These are phyloP conservation scores for Maudiozyma serrabonitensis DNA, from an alignment of 805 yeast species.

Conservation along the genomic window DNA sequence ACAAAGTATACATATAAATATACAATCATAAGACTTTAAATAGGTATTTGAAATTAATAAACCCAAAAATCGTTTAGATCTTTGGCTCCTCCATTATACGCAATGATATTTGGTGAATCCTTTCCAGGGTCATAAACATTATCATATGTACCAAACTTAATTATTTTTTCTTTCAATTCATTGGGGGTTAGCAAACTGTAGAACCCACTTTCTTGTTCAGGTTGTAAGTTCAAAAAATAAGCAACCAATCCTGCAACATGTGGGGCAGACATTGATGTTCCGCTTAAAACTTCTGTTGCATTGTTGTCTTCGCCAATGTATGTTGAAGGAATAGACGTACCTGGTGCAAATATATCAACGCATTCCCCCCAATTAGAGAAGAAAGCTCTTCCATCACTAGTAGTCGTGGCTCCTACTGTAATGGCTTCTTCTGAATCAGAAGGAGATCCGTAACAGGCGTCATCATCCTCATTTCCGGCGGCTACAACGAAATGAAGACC, in stretches of 20 bases:
- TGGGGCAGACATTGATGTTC: conserved; percentile 99
- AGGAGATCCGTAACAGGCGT: conserved; percentile 87
- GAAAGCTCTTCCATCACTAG: conserved; percentile 81
- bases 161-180: conserved; percentile 63
- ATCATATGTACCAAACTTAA: conserved; percentile 55
- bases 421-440: conserved; percentile 75
- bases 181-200: conserved; percentile 49
- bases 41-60: conserved; percentile 1
- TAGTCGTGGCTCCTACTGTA: conserved; percentile 90
- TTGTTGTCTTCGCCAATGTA: conserved; percentile 58
- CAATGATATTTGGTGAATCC: conserved; percentile 66
- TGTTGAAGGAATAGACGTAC: conserved; percentile 75
- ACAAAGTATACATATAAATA: background rate
- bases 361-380: conserved; percentile 93
- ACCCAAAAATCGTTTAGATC: conserved; percentile 56
- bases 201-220: conserved; percentile 57
- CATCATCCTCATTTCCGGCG: conserved; percentile 88
- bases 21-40: background rate
- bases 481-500: conserved; percentile 91
- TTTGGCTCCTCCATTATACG: conserved; percentile 74
- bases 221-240: conserved; percentile 78
- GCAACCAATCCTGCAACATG: conserved; percentile 86
- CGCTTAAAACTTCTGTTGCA: conserved; percentile 75
- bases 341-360: conserved; percentile 95
- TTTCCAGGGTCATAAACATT: conserved; percentile 51